Evolutionary conservation across 164 flowering plant species (phyloP).

Genomic region (Magnolia kwangsiensis): DNA sequence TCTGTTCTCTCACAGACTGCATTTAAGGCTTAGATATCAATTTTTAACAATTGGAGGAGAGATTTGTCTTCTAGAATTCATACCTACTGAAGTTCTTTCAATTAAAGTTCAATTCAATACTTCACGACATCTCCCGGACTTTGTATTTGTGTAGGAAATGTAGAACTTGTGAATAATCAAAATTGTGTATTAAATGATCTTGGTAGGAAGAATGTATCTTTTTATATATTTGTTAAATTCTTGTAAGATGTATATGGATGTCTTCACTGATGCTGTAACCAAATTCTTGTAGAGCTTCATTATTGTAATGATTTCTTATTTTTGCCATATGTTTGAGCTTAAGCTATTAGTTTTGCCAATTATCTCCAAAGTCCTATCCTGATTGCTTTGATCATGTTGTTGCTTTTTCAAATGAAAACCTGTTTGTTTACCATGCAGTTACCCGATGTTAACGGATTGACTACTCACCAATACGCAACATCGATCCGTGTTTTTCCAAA

Average conservation of each 20-base stretch:
- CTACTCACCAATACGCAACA: conserved; percentile 53
- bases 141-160: no score
- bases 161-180: no score
- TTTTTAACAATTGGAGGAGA: no score
- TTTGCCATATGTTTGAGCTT: not conserved
- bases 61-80: no score
- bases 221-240: no score
- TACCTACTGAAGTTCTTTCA: no score
- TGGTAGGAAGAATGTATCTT: no score
- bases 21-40: no score
- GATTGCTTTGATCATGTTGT: not conserved
- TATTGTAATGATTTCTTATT: not conserved
- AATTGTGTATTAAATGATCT: no score
- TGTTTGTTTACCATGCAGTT: conserved; percentile 41
- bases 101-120: no score
- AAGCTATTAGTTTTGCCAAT: not conserved
- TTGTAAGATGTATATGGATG: not conserved
- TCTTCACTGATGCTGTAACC: not conserved
- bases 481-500: conserved; percentile 52
- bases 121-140: no score
- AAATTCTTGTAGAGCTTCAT: not conserved
- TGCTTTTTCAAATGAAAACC: not conserved
- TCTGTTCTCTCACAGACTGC: no score
- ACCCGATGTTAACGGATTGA: conserved; percentile 43
- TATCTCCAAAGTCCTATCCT: not conserved